Evolutionary conservation across 2,329 filamentous ascomycete genomes (phyloP).

Genomic region (Ciborinia camelliae): DNA sequence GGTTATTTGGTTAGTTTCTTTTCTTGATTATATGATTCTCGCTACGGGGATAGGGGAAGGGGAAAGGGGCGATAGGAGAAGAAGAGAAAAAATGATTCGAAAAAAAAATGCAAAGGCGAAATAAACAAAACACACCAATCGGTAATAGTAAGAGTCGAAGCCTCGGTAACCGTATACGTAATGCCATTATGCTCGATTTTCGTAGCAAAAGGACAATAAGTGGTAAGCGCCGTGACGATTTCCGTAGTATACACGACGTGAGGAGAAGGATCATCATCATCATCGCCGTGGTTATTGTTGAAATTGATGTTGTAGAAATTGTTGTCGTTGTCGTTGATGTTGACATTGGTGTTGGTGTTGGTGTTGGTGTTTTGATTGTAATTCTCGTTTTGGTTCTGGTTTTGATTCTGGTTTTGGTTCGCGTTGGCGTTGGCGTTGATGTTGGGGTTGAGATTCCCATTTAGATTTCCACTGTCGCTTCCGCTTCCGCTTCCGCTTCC

Average conservation of each 20-base stretch:
- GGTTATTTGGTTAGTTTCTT: neutral
- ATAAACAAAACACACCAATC: constrained; percentile 12
- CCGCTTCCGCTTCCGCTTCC: neutral
- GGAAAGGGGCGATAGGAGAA: neutral
- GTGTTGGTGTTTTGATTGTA: neutral
- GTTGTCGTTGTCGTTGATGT: neutral
- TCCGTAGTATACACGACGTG: neutral
- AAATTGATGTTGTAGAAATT: no score
- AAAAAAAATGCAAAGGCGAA: no score
- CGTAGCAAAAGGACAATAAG: constrained; percentile 4
- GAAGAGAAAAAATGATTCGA: no score
- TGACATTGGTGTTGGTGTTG: neutral
- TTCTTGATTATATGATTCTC: neutral
- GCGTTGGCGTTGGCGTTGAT: neutral
- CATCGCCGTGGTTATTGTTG: neutral
- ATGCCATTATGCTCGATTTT: neutral
- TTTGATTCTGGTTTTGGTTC: constrained; percentile 3
- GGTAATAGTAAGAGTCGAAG: constrained; percentile 6
- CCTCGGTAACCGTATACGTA: constrained; percentile 4
- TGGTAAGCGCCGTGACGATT: neutral
- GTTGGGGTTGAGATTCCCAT: neutral
- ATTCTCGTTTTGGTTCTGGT: neutral
- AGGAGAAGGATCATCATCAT: neutral
- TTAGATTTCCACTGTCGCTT: neutral
- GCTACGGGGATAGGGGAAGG: neutral